Evolutionary conservation across 2,329 filamentous ascomycete species (phyloP), one percentile per base, ranked within the genome.

Genomic region (Corynespora cassiicola): DNA sequence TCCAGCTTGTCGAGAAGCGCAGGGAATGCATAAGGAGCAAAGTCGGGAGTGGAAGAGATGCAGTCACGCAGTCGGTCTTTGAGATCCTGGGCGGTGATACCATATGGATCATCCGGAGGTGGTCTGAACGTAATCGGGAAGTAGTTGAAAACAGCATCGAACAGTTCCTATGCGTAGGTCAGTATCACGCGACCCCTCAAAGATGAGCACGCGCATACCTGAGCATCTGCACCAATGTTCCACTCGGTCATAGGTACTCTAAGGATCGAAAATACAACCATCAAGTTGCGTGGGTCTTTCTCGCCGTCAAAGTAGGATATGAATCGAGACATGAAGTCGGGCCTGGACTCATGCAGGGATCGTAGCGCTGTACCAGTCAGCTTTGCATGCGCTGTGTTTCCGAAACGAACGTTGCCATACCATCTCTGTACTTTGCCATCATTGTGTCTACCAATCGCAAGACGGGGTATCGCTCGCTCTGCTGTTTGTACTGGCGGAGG

Each of bases 71-170:
- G 61, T 18, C 84, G 75, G 34, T 79, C 75, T 55, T 87, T 87
- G 41, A 87, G 63, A 53, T 87, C 80, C 52, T 86, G 82, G 2
- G 84, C 81, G 2, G 84, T 86, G 45, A 87, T 86, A 2, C 82
- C 81, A 45, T 86, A 87, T 1, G 83, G 83, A 55, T 87, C 84
- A 48, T 86, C 82, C 8, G 82, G 84, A 1, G 84, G 84, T 8
- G 84, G 83, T 54, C 81, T 77, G 65, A 87, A 87, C 0, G 84
- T 86, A 50, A 87, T 86, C 0, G 84, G 84, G 57, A 87, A 87
- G 62, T 87, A 87, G 54, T 85, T 86, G 65, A 86, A 87, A 12
- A 85, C 82, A 3, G 82, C 76, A 49, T 87, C 84, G 56, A 87
- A 87, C 28, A 86, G 71, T 19, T 77, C 73, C 57, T 68, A 42